Percentiles rank a stretch among this genome's conserved stretches.
phyloP scores from a whole-genome alignment of 192 early-diverging fungal genomes.

The Coemansia interrupta region DNA sequence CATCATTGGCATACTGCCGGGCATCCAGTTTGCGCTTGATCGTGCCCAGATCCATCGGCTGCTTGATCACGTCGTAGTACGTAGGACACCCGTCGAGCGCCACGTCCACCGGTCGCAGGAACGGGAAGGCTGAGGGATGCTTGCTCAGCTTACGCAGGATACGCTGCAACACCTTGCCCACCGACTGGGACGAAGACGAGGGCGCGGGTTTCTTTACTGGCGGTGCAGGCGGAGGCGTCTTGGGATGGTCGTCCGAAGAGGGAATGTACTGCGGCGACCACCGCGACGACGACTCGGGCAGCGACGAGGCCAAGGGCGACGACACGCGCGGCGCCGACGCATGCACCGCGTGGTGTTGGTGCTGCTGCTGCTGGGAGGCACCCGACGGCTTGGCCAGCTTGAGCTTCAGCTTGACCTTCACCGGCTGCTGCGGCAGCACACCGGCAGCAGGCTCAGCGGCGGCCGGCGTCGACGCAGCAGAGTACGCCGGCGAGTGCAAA shows the following conservation, averaged over 20 bases:
- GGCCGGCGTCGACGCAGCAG: background rate
- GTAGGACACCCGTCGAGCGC: constrained; percentile 60
- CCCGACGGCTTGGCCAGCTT: constrained; percentile 24
- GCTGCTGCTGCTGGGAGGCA: constrained; percentile 10
- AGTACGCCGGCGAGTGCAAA: constrained; percentile 25
- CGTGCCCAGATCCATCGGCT: constrained; percentile 67
- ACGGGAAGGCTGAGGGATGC: constrained; percentile 57
- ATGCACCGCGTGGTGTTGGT: constrained; percentile 2
- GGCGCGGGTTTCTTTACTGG: background rate
- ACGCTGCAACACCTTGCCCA: constrained; percentile 25
- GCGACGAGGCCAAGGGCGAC: constrained; percentile 19
- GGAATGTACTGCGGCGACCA: constrained; percentile 6
- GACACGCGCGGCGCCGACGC: constrained; percentile 28
- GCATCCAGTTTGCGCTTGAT: constrained; percentile 50
- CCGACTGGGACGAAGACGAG: background rate
- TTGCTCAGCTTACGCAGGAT: constrained; percentile 48
- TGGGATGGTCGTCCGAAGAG: background rate
- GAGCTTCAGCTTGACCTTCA: constrained; percentile 44
- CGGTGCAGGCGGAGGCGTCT: background rate
- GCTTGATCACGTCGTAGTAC: constrained; percentile 62
- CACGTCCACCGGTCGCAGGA: constrained; percentile 62
- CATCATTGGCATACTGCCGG: constrained; percentile 26
- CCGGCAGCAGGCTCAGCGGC: constrained; percentile 8
- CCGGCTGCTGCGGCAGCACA: constrained; percentile 24
- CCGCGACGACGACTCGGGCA: background rate